Percentiles rank a stretch among this genome's conserved stretches.
Evolutionary conservation across 2,329 filamentous ascomycete species (phyloP).

Genomic region (Colletotrichum theobromicola): DNA sequence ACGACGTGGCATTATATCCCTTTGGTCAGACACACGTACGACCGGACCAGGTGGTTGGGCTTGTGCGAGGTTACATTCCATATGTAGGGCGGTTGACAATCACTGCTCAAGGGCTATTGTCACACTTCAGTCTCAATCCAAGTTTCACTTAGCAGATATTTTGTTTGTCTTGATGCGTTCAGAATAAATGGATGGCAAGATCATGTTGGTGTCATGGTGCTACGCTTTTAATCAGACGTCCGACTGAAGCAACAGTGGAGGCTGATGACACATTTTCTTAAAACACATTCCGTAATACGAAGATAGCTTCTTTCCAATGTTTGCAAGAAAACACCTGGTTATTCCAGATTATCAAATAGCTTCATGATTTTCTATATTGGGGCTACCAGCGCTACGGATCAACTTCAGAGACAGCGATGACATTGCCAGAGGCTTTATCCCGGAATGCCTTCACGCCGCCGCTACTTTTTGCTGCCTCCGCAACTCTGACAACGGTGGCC

Average conservation of each 20-base stretch:
- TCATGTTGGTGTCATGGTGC: background rate
- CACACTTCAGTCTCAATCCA: background rate
- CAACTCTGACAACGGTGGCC: background rate
- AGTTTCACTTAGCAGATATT: background rate
- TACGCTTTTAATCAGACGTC: background rate
- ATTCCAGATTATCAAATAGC: fast-evolving
- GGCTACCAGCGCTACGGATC: background rate
- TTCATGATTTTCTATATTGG: background rate
- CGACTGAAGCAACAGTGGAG: fast-evolving
- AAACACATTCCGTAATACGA: background rate
- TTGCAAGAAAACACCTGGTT: background rate
- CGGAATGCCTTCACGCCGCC: background rate
- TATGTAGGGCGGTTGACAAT: background rate
- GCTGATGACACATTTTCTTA: background rate
- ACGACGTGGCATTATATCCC: background rate
- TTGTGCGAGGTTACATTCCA: background rate
- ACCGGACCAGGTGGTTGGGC: background rate
- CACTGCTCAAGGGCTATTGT: background rate
- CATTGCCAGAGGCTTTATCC: background rate
- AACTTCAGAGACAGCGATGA: background rate
- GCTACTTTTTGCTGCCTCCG: background rate
- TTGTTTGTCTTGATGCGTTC: background rate
- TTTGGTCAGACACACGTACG: background rate
- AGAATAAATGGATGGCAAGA: background rate
- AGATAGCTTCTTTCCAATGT: background rate